Base-by-base conservation (phyloP, 805 yeast species). In the Wickerhamiella sergipiensis region DNA sequence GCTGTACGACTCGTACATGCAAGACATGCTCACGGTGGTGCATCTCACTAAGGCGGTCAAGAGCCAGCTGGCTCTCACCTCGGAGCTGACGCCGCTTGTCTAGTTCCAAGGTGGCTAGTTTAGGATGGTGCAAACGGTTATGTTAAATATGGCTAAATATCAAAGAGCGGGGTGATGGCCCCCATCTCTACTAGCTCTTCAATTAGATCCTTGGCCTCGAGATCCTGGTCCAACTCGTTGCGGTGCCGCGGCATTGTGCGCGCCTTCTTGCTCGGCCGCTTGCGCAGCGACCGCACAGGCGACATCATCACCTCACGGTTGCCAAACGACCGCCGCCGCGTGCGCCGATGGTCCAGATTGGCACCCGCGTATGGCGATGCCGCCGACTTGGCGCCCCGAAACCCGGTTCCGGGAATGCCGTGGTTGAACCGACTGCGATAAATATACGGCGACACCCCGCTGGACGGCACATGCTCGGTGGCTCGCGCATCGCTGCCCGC, bases 381-480 rank as follows among this genome's bases (percentile, higher is more conserved):
- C 61, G 87, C 83, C 67, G 26, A 6, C 87, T 89, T 61, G 38
- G 7, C 15, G 33, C 15, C 15, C 18, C 97, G 72, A 65, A 90
- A 90, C 1, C 97, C 97, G 94, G 97, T 96, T 7, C 86, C 1
- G 94, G 97, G 97, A 8, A 87, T 80, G 50, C 73, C 49, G 47
- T 56, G 54, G 50, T 59, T 64, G 66, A 69, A 52, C 64, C 73
- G 48, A 57, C 45, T 64, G 55, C 59, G 68, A 63, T 48, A 66
- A 49, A 63, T 54, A 44, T 63, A 57, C 2, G 68, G 61, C 19
- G 68, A 57, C 29, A 56, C 53, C 42, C 39, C 22, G 7, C 52
- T 51, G 22, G 57, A 50, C 24, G 22, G 22, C 19, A 10, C n/a
- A 8, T 19, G 24, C 4, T 21, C 24, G 43, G 22, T n/a, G 17